phyloP scores from a whole-genome alignment of 2,329 filamentous ascomycete species.

The Sordariomycetes sp. region DNA sequence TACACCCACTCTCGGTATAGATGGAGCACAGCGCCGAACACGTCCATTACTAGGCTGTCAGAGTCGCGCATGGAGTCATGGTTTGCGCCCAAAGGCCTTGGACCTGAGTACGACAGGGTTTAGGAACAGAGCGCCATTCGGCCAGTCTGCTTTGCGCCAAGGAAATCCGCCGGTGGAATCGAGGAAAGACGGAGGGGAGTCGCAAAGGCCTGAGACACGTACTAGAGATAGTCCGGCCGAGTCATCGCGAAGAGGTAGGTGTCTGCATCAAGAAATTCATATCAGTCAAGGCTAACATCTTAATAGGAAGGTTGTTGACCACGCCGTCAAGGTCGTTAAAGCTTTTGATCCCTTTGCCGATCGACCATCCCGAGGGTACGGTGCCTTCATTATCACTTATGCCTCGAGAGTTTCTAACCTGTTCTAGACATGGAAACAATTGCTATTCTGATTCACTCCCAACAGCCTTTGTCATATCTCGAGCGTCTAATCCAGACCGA shows the following conservation, averaged over 20 bases:
- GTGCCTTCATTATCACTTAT: background rate
- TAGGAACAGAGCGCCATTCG: background rate
- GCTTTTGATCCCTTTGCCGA: conserved; percentile 59
- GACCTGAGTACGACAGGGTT: background rate
- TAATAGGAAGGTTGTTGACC: conserved; percentile 57
- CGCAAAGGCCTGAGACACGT: background rate
- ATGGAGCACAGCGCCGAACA: background rate
- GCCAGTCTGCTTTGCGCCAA: background rate
- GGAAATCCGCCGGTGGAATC: background rate
- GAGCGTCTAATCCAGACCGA: conserved; percentile 83
- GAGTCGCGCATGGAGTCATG: background rate
- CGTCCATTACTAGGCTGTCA: background rate
- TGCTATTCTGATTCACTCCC: conserved; percentile 74
- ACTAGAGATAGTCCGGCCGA: background rate
- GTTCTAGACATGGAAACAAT: conserved; percentile 58
- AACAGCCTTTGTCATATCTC: conserved; percentile 83
- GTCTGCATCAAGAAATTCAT: background rate
- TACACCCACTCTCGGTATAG: background rate
- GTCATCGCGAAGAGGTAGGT: background rate
- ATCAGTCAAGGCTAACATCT: background rate
- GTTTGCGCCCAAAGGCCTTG: background rate
- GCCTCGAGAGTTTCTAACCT: conserved; percentile 5
- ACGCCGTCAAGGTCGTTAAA: conserved; percentile 73
- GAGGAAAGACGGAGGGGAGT: background rate
- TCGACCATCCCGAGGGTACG: conserved; percentile 9